These are phyloP conservation scores for Teunomyces pallodes DNA, from an alignment of 805 yeast species.

Conservation along the genomic window DNA sequence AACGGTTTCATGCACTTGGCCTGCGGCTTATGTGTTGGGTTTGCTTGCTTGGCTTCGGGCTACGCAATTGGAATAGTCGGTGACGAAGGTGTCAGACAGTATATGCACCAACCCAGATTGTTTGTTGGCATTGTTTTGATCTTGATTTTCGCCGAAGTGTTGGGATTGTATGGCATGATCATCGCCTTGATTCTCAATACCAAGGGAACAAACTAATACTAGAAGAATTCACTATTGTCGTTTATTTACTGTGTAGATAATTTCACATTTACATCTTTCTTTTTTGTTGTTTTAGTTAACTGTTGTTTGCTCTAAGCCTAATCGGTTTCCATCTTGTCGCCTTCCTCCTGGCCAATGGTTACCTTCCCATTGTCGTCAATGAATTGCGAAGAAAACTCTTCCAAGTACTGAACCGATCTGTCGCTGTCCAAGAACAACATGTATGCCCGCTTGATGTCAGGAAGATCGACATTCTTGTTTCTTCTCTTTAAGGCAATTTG, in stretches of 20 bases:
- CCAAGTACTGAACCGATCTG: slow-evolving; percentile 83
- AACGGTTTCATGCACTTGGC: slow-evolving; percentile 98
- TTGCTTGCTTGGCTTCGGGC: slow-evolving; percentile 94
- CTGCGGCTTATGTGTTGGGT: slow-evolving; percentile 94
- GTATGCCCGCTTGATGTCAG: slow-evolving; percentile 85
- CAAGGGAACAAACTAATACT: slow-evolving; percentile 52
- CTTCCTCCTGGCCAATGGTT: slow-evolving; percentile 40
- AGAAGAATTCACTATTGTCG: not conserved
- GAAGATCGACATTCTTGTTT: slow-evolving; percentile 63
- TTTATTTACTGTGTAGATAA: not conserved
- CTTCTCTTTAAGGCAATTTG: slow-evolving; percentile 84
- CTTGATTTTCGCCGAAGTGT: slow-evolving; percentile 86
- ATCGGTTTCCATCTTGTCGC: slow-evolving; percentile 37
- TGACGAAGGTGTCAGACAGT: slow-evolving; percentile 87
- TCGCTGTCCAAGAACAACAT: slow-evolving; percentile 82
- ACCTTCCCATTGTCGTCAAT: slow-evolving; percentile 80
- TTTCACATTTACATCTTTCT: not conserved
- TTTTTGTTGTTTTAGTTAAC: not conserved
- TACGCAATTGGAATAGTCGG: slow-evolving; percentile 95
- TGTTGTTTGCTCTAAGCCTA: not conserved
- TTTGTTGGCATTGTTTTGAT: slow-evolving; percentile 89
- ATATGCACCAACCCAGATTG: slow-evolving; percentile 82
- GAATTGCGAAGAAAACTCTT: slow-evolving; percentile 64
- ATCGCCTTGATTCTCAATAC: slow-evolving; percentile 91
- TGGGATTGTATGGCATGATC: slow-evolving; percentile 92